Percentiles rank a stretch among this genome's conserved stretches.
Conservation (phyloP, 169 alveolate species). For the Pseudocohnilembus persalinus region DNA sequence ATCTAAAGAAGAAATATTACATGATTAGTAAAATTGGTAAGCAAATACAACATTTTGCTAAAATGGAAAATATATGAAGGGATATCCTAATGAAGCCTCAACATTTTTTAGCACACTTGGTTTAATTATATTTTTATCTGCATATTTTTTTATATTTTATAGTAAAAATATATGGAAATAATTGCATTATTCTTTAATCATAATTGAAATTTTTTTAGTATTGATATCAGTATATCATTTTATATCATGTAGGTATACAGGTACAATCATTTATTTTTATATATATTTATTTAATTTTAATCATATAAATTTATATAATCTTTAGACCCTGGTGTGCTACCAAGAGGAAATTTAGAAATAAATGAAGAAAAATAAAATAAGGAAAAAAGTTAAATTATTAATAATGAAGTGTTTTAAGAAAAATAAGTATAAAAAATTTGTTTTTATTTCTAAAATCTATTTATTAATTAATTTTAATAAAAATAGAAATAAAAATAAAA, state of each 20-base stretch:
- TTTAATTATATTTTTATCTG: background rate
- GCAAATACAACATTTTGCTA: background rate
- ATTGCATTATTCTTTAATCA: background rate
- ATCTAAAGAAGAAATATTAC: background rate
- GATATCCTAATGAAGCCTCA: background rate
- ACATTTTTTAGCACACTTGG: background rate
- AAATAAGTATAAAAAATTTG: no score
- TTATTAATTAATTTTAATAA: no score
- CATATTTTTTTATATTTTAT: background rate
- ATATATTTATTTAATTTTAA: no score
- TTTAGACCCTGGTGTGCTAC: background rate
- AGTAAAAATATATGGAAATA: background rate
- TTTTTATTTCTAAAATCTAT: no score
- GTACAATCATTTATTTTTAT: background rate
- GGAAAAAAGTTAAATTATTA: background rate
- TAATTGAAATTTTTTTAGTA: background rate
- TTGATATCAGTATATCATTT: background rate
- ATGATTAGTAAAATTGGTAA: background rate
- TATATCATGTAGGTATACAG: background rate
- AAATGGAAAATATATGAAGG: background rate
- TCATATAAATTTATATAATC: background rate
- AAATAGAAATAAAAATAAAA: no score
- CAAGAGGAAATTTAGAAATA: background rate
- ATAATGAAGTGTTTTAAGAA: background rate
- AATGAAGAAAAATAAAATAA: background rate